These are phyloP conservation scores for Stemphylium beticola DNA, from an alignment of 2,329 filamentous ascomycete genomes.

Conservation along the genomic window DNA sequence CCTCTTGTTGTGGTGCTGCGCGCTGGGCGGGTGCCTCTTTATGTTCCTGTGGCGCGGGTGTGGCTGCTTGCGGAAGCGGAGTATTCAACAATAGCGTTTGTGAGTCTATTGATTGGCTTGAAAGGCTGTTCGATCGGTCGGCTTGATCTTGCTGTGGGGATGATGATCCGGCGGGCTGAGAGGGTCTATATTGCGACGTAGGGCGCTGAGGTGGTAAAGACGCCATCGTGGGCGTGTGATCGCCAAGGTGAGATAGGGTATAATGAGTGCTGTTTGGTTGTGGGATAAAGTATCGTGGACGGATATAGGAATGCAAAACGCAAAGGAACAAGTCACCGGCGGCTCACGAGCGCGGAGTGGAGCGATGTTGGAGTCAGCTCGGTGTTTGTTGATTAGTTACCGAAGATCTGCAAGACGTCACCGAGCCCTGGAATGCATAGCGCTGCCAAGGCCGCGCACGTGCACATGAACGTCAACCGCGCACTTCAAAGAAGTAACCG, in stretches of 20 bases:
- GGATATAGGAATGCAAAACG: too few relatives aligned
- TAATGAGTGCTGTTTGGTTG: too few relatives aligned
- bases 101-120: constrained; percentile 53
- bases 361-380: constrained; percentile 9
- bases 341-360: neutral
- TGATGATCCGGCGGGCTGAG: constrained; percentile 30
- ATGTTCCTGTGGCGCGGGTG: constrained; percentile 20
- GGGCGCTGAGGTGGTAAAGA: constrained; percentile 50
- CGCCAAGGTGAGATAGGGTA: too few relatives aligned
- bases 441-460: constrained; percentile 23
- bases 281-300: too few relatives aligned
- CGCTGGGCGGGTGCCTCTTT: constrained; percentile 21
- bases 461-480: neutral
- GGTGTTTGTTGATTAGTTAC: constrained; percentile 27
- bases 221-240: constrained; percentile 41
- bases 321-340: neutral
- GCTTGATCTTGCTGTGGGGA: constrained; percentile 24
- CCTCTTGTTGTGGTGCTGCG: constrained; percentile 19
- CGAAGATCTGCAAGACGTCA: constrained; percentile 24
- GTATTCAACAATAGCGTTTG: constrained; percentile 55
- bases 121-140: constrained; percentile 45
- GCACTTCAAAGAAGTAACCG: neutral
- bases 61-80: constrained; percentile 23
- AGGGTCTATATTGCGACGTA: constrained; percentile 42
- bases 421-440: constrained; percentile 10